Evolutionary conservation across 2,329 filamentous ascomycete species (phyloP).

Genomic region (Anisogramma anomala): DNA sequence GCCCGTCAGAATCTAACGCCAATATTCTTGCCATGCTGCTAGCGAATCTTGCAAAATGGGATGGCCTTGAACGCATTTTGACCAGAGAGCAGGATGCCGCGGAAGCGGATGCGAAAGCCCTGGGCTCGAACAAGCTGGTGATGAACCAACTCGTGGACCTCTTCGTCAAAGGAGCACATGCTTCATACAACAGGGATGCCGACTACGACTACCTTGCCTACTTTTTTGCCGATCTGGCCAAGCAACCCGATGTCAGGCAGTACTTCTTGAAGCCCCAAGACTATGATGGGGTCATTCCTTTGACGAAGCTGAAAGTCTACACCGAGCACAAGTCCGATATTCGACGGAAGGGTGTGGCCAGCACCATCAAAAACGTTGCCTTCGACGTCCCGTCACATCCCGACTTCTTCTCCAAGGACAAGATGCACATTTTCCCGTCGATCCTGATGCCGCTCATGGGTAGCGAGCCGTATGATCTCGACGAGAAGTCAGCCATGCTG

Average conservation of each 20-base stretch:
- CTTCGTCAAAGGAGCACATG: slow-evolving; percentile 84
- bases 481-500: slow-evolving; percentile 78
- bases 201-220: slow-evolving; percentile 91
- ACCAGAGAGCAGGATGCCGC: slow-evolving; percentile 57
- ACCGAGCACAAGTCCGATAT: slow-evolving; percentile 80
- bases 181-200: slow-evolving; percentile 70
- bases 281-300: slow-evolving; percentile 74
- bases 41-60: slow-evolving; percentile 79
- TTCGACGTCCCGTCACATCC: slow-evolving; percentile 70
- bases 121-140: slow-evolving; percentile 60
- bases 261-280: slow-evolving; percentile 64
- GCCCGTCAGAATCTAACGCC: slow-evolving; percentile 65
- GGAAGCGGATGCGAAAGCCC: slow-evolving; percentile 51
- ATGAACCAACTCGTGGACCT: slow-evolving; percentile 90
- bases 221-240: slow-evolving; percentile 84
- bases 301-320: slow-evolving; percentile 88
- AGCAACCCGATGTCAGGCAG: slow-evolving; percentile 60
- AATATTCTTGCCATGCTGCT: slow-evolving; percentile 84
- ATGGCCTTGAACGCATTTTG: slow-evolving; percentile 58
- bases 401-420: slow-evolving; percentile 56
- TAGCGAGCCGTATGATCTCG: slow-evolving; percentile 74
- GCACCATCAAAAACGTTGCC: slow-evolving; percentile 84
- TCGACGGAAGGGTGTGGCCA: slow-evolving; percentile 85
- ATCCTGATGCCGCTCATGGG: slow-evolving; percentile 80
- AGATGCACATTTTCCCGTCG: slow-evolving; percentile 77